phyloP scores from a whole-genome alignment of 2,329 filamentous ascomycete species.

The Penicillium sp. region DNA sequence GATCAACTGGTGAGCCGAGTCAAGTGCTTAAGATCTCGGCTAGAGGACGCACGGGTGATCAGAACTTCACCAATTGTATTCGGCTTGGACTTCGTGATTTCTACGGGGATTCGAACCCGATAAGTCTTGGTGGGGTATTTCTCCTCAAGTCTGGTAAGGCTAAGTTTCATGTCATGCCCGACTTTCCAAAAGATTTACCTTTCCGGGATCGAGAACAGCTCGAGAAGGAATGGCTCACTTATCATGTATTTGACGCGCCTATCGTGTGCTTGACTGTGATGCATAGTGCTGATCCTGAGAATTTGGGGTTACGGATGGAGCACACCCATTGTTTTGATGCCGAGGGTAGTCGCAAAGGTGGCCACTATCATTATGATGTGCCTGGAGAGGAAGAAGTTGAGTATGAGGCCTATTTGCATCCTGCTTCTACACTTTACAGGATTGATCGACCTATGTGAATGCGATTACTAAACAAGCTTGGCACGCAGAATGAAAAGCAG shows the following conservation, averaged over 20 bases:
- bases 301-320: slow-evolving; percentile 46
- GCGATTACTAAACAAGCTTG: no score
- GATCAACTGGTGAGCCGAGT: slow-evolving; percentile 36
- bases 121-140: slow-evolving; percentile 47
- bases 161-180: slow-evolving; percentile 49
- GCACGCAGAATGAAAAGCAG: no score
- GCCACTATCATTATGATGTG: slow-evolving; percentile 50
- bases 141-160: slow-evolving; percentile 40
- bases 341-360: slow-evolving; percentile 35
- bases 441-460: slow-evolving; percentile 29
- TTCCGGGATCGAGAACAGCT: slow-evolving; percentile 33
- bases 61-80: slow-evolving; percentile 20
- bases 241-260: slow-evolving; percentile 38
- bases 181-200: slow-evolving; percentile 38
- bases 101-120: slow-evolving; percentile 34
- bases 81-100: slow-evolving; percentile 11
- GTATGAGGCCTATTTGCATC: slow-evolving; percentile 51
- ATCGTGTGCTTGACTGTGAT: slow-evolving; percentile 46
- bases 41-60: slow-evolving; percentile 20
- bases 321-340: slow-evolving; percentile 50
- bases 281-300: slow-evolving; percentile 45
- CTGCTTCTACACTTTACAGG: slow-evolving; percentile 43
- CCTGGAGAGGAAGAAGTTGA: slow-evolving; percentile 38
- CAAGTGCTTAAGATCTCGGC: slow-evolving; percentile 41
- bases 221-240: slow-evolving; percentile 42